These are phyloP conservation scores for Bertia moriformis DNA, from an alignment of 2,329 filamentous ascomycete genomes.

Conservation along the genomic window DNA sequence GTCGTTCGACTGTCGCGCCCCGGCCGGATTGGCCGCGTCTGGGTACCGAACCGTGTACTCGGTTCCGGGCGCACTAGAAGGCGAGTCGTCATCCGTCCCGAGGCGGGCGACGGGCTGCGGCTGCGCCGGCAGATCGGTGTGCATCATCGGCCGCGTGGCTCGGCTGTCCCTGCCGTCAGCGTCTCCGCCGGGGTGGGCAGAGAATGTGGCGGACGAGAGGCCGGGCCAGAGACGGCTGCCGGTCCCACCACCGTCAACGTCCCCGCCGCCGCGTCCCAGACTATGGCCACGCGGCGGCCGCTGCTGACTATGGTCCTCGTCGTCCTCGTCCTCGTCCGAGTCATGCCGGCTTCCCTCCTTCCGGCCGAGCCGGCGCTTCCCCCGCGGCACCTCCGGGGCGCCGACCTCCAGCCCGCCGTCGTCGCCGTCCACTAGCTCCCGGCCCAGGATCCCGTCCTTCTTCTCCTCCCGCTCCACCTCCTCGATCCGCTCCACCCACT, in stretches of 20 bases:
- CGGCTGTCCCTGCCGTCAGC: constrained; percentile 6
- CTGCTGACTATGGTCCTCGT: constrained; percentile 15
- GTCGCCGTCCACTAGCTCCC: constrained; percentile 86
- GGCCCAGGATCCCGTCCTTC: constrained; percentile 79
- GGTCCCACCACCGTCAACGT: too few species aligned
- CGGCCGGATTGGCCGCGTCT: constrained; percentile 33
- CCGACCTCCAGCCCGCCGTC: constrained; percentile 65
- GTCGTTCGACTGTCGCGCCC: too few species aligned
- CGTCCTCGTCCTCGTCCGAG: constrained; percentile 12
- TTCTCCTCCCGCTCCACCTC: constrained; percentile 83
- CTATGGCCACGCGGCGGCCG: constrained; percentile 9
- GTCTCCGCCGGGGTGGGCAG: constrained; percentile 10
- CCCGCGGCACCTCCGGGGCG: constrained; percentile 33
- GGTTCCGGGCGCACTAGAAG: constrained; percentile 30
- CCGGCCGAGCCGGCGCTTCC: constrained; percentile 14
- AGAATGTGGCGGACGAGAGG: too few species aligned
- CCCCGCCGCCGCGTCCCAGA: constrained; percentile 4
- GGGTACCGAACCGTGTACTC: constrained; percentile 50
- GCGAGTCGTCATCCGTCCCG: too few species aligned
- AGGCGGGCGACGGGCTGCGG: neutral
- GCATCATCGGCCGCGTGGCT: too few species aligned
- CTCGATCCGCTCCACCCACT: constrained; percentile 93
- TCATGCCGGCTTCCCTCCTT: constrained; percentile 17
- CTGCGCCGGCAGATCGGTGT: neutral
- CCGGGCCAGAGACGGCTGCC: too few species aligned